Evolutionary conservation across 306 rosid species (phyloP).

Genomic region (Trifolium pratense): DNA sequence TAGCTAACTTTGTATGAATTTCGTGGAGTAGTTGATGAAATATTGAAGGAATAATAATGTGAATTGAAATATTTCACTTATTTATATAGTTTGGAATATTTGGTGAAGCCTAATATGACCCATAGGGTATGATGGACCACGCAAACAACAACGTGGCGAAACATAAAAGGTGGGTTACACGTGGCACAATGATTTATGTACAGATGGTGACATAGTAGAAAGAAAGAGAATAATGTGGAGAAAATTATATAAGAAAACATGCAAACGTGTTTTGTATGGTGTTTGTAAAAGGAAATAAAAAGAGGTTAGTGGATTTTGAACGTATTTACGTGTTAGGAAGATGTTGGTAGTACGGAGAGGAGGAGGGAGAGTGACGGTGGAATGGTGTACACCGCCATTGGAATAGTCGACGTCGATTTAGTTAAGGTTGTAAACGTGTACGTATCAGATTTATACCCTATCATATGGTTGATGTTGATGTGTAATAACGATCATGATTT

Average conservation of each 20-base stretch:
- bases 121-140: slow-evolving; percentile 33
- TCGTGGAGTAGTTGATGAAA: neutral
- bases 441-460: neutral
- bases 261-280: slow-evolving; percentile 41
- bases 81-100: slow-evolving; percentile 19
- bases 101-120: neutral
- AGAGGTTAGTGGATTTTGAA: neutral
- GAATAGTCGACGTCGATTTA: slow-evolving; percentile 6
- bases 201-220: slow-evolving; percentile 29
- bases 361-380: neutral
- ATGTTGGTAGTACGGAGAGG: neutral
- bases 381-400: slow-evolving; percentile 34
- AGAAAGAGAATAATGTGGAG: neutral
- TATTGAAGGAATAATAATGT: neutral
- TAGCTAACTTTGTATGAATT: neutral
- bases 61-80: neutral
- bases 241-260: too few relatives aligned
- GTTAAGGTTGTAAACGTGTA: slow-evolving; percentile 35
- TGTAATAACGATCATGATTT: too few relatives aligned
- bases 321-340: slow-evolving; percentile 38
- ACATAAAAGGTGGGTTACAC: neutral
- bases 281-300: slow-evolving; percentile 6
- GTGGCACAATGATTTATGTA: slow-evolving; percentile 12
- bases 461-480: neutral
- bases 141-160: slow-evolving; percentile 43